These are phyloP conservation scores for Cyclotella sp. DNA, from an alignment of 108 stramenopile genomes.

Conservation along the genomic window DNA sequence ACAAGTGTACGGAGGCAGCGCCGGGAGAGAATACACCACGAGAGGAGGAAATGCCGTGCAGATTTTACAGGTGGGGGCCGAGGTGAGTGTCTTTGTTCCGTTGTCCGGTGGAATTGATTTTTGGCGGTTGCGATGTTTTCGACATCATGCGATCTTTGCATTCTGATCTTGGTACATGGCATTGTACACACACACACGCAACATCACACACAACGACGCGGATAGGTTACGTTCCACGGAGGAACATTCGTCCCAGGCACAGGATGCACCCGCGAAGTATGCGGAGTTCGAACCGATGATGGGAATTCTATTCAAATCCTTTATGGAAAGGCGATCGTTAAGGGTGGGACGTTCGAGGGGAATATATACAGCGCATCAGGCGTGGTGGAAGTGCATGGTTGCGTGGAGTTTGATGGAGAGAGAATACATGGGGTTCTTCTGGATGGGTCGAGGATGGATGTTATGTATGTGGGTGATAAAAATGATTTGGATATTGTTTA, in stretches of 20 bases:
- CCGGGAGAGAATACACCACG: slow-evolving; percentile 23
- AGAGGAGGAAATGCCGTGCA: slow-evolving; percentile 36
- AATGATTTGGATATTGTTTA: slow-evolving; percentile 19
- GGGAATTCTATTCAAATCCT: slow-evolving; percentile 27
- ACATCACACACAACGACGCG: neutral
- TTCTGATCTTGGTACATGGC: too few species aligned
- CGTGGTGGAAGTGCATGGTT: slow-evolving; percentile 33
- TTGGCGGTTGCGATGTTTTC: too few species aligned
- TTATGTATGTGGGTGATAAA: slow-evolving; percentile 16
- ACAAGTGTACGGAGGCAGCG: slow-evolving; percentile 31
- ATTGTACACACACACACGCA: too few species aligned
- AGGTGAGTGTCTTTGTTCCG: neutral
- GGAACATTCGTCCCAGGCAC: slow-evolving; percentile 25
- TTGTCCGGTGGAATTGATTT: neutral
- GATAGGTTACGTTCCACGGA: slow-evolving; percentile 18
- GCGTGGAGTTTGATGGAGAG: slow-evolving; percentile 28
- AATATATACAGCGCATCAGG: slow-evolving; percentile 25
- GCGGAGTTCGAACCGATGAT: slow-evolving; percentile 25
- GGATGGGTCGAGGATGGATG: slow-evolving; percentile 36
- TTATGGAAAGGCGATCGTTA: slow-evolving; percentile 26
- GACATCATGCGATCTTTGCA: too few species aligned
- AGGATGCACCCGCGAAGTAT: slow-evolving; percentile 20
- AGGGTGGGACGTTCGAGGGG: slow-evolving; percentile 26
- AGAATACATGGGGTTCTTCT: slow-evolving; percentile 23
- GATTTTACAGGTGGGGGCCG: slow-evolving; percentile 27